phyloP scores from a whole-genome alignment of 1,284 basidiomycete genomes.

The Macrocybe sp. region DNA sequence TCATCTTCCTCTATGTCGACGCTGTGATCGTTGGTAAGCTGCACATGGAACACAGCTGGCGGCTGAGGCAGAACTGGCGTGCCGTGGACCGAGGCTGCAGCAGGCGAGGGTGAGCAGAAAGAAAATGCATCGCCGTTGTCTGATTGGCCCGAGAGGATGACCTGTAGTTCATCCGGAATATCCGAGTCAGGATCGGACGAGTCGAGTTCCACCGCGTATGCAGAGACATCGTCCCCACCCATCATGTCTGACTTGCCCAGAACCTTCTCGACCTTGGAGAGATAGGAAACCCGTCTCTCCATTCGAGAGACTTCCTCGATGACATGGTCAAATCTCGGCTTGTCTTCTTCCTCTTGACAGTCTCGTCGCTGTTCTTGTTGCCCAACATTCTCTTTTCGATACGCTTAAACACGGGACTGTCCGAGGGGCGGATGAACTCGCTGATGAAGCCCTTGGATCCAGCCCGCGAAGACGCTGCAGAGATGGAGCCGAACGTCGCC shows the following conservation, averaged over 20 bases:
- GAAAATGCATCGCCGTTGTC: conserved; percentile 44
- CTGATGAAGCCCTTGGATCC: conserved; percentile 22
- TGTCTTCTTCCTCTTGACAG: no score
- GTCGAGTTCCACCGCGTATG: conserved; percentile 39
- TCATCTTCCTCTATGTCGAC: conserved; percentile 45
- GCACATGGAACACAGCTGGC: conserved; percentile 35
- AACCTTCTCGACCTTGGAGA: conserved; percentile 44
- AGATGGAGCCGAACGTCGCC: conserved; percentile 43
- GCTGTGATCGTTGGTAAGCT: no score
- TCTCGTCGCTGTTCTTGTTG: conserved; percentile 15
- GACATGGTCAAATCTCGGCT: no score
- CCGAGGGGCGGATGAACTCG: conserved; percentile 22
- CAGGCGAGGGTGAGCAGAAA: conserved; percentile 18
- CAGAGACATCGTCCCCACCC: conserved; percentile 48
- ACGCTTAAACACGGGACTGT: conserved; percentile 47
- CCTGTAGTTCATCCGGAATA: conserved; percentile 68
- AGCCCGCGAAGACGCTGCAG: conserved; percentile 30
- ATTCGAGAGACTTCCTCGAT: background rate
- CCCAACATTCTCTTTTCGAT: conserved; percentile 24
- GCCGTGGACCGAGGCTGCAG: no score
- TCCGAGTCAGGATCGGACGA: conserved; percentile 65
- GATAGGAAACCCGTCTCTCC: conserved; percentile 31
- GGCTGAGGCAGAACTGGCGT: conserved; percentile 18
- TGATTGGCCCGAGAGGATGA: conserved; percentile 49
- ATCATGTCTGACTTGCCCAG: conserved; percentile 63